Base-by-base conservation (phyloP, 306 rosid genomes). In the Sicyos edulis region DNA sequence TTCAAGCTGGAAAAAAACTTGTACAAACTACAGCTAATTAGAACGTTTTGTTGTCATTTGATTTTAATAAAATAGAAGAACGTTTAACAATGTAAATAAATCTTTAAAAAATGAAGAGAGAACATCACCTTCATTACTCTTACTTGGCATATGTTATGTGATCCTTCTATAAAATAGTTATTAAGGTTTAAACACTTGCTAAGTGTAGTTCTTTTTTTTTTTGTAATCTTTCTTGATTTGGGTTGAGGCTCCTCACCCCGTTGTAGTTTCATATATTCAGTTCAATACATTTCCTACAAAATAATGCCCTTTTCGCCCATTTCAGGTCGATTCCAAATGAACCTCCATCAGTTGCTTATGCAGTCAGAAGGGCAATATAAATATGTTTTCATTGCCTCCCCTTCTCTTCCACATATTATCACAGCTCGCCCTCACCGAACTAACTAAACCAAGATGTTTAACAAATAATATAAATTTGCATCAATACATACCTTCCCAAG, bases 401-500 rank as follows among this genome's bases (percentile, higher is more conserved):
- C 51, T 37, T 63, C 71, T 65, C 52, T 44, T 44, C 29, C 34
- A 65, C 34, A 65, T 20, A 11, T 11, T 20, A 65, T 17, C 17
- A 40, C 45, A 42, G 22, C 53, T 64, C 29, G 0, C 13, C 70
- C 29, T 64, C 16, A 5, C n/a, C 52, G 6, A 10, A 19, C n/a
- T 40, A 65, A 44, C 54, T 19, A 40, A 19, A 44, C 29, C 9
- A 0, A 44, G n/a, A 19, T 12, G 11, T 20, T 37, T n/a, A 8
- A 60, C 6, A 60, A 60, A 7, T 34, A 62, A 32, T 7, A 29
- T 7, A 26, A 2, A 62, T 16, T 37, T 16, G 20, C 21, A 67
- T 6, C 44, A 19, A 52, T 78, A 3, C 77, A 72, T 75, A 95
- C 99, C 97, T 95, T 95, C 54, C 97, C 96, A 22, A 95, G 97